phyloP scores from a whole-genome alignment of 805 yeast species.

The Brettanomyces naardenensis region DNA sequence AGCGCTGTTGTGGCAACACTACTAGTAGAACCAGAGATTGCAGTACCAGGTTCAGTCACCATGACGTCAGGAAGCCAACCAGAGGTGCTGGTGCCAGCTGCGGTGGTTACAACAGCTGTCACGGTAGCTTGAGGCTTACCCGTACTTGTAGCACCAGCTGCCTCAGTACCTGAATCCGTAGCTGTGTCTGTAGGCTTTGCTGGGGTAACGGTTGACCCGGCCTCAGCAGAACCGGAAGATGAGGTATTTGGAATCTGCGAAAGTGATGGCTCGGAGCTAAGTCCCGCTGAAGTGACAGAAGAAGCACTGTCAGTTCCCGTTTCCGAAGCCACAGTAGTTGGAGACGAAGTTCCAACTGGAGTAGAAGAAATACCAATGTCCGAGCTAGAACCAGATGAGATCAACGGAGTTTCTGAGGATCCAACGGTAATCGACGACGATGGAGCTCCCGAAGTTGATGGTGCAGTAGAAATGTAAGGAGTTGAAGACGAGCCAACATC shows the following conservation, averaged over 20 bases:
- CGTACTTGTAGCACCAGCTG: neutral
- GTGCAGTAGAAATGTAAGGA: neutral
- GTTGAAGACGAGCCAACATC: neutral
- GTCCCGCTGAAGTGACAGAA: slow-evolving; percentile 2
- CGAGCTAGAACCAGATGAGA: neutral
- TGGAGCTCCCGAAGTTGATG: neutral
- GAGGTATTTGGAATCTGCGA: no score
- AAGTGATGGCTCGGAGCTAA: no score
- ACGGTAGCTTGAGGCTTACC: neutral
- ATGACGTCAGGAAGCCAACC: slow-evolving; percentile 3
- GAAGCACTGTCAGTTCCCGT: neutral
- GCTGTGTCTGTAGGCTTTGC: neutral
- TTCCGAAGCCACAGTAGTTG: neutral
- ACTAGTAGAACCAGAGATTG: neutral
- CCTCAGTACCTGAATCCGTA: slow-evolving; percentile 1
- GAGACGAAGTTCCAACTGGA: neutral
- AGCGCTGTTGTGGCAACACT: slow-evolving; percentile 38
- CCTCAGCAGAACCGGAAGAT: no score
- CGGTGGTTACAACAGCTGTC: neutral
- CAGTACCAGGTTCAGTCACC: neutral
- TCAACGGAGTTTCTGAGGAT: no score
- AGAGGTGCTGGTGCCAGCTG: neutral
- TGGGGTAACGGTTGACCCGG: neutral
- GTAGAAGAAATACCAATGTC: neutral
- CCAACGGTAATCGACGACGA: no score